phyloP scores from a whole-genome alignment of 2,329 filamentous ascomycete genomes.

The Sodiomyces alkalinus region DNA sequence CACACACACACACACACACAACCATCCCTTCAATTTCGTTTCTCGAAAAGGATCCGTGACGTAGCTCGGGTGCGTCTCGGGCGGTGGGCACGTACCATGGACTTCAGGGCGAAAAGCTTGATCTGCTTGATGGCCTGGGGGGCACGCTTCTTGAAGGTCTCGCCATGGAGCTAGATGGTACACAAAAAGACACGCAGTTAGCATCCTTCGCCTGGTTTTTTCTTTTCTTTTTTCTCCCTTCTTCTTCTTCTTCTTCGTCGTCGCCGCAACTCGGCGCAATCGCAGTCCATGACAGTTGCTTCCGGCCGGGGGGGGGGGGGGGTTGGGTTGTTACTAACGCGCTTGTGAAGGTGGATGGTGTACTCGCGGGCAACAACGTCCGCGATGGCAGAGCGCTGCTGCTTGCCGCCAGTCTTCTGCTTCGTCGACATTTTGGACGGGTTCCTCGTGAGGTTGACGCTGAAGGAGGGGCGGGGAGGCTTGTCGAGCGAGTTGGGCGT shows the following conservation, averaged over 20 bases:
- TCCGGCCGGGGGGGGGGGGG: no score
- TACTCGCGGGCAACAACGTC: conserved; percentile 99
- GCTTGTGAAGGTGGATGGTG: conserved; percentile 99
- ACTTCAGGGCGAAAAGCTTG: conserved; percentile 78
- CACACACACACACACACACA: no score
- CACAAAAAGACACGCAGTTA: conserved; percentile 15
- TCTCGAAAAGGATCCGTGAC: no score
- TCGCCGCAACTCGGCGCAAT: no score
- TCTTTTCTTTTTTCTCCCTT: not conserved
- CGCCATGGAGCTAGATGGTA: conserved; percentile 92
- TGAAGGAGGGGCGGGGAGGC: conserved; percentile 4
- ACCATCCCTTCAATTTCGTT: no score
- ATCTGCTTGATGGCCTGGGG: conserved; percentile 99
- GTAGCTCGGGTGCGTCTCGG: no score
- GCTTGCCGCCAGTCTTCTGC: conserved; percentile 56
- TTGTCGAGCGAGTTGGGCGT: conserved; percentile 7
- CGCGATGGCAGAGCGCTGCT: conserved; percentile 80
- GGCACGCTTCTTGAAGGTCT: conserved; percentile 99
- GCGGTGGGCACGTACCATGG: conserved; percentile 66
- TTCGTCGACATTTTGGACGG: conserved; percentile 44
- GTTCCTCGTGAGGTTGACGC: conserved; percentile 13
- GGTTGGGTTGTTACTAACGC: conserved; percentile 22
- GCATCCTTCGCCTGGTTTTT: conserved; percentile 8
- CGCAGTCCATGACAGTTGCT: no score
- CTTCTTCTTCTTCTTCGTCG: not conserved